phyloP scores from a whole-genome alignment of 352 stramenopile genomes.

The Paralagenidium karlingii region DNA sequence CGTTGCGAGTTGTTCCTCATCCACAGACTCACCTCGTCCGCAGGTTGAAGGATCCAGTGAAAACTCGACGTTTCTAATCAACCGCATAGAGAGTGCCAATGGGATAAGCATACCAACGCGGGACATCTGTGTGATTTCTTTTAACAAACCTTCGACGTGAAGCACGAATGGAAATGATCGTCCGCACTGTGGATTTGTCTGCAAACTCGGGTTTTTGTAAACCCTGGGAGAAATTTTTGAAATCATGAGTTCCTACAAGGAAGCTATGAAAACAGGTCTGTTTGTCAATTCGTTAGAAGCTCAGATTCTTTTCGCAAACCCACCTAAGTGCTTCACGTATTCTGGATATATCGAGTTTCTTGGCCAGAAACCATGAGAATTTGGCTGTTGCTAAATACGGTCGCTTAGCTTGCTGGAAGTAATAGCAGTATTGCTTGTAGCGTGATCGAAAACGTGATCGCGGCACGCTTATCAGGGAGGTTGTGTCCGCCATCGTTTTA shows the following conservation, averaged over 20 bases:
- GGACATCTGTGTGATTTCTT: conserved; percentile 42
- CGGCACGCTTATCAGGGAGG: too few relatives aligned
- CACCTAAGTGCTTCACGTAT: conserved; percentile 55
- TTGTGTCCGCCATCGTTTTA: too few relatives aligned
- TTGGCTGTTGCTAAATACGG: conserved; percentile 55
- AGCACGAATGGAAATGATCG: too few relatives aligned
- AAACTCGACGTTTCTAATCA: conserved; percentile 52
- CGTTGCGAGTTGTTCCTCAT: conserved; percentile 12
- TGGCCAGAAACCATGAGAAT: conserved; percentile 77
- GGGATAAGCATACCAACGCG: conserved; percentile 26
- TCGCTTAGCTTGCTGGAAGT: conserved; percentile 72
- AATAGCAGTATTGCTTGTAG: conserved; percentile 87
- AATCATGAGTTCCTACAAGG: conserved; percentile 65
- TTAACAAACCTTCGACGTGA: too few relatives aligned
- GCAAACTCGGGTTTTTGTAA: conserved; percentile 41
- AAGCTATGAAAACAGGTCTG: conserved; percentile 13
- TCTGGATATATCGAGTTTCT: conserved; percentile 40
- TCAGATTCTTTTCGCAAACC: background rate
- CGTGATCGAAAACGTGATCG: conserved; percentile 68
- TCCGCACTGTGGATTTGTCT: conserved; percentile 53
- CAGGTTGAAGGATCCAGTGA: conserved; percentile 40
- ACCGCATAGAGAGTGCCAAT: background rate
- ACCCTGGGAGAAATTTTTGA: conserved; percentile 67
- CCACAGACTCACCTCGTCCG: conserved; percentile 38
- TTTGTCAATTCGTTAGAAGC: background rate